Conservation (phyloP, 2,329 filamentous ascomycete genomes). For the Periconia macrospinosa region DNA sequence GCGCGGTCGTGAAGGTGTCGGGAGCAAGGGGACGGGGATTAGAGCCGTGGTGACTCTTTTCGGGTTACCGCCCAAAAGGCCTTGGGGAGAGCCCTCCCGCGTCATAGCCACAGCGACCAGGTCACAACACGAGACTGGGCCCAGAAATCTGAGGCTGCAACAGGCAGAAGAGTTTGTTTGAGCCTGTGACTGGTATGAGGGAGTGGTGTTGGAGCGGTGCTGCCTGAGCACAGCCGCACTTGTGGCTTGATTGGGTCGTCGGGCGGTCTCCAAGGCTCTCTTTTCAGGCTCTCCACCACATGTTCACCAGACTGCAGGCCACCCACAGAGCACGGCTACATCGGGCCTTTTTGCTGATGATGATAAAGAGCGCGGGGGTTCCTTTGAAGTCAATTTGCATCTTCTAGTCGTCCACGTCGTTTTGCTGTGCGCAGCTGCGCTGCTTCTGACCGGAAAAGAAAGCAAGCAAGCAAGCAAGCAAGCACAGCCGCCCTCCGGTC, state of each 20-base stretch:
- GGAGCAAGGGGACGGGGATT: conserved; percentile 11
- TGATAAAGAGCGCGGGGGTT: conserved; percentile 33
- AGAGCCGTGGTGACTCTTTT: conserved; percentile 37
- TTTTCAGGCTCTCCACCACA: too few species aligned
- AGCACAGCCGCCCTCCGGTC: conserved; percentile 1
- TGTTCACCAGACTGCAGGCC: too few species aligned
- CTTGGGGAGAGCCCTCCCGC: conserved; percentile 11
- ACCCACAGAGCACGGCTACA: conserved; percentile 4
- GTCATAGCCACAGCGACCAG: conserved; percentile 28
- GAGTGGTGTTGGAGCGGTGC: conserved; percentile 33
- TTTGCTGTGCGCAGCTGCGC: conserved; percentile 12
- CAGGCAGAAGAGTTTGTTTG: conserved; percentile 27
- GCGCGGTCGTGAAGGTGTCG: conserved; percentile 18
- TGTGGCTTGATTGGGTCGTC: conserved; percentile 11
- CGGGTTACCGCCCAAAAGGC: conserved; percentile 23
- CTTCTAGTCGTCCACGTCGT: conserved; percentile 4
- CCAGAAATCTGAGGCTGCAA: conserved; percentile 11
- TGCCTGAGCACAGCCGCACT: conserved; percentile 38
- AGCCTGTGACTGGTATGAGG: conserved; percentile 19
- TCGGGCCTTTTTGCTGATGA: conserved; percentile 5
- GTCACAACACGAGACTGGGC: conserved; percentile 25
- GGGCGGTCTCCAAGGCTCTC: conserved; percentile 34
- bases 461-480: background rate
- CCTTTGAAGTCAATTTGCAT: conserved; percentile 17
- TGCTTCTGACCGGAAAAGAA: conserved; percentile 2